phyloP scores from a whole-genome alignment of 495 filamentous ascomycete species.

The Penicillium lividum region DNA sequence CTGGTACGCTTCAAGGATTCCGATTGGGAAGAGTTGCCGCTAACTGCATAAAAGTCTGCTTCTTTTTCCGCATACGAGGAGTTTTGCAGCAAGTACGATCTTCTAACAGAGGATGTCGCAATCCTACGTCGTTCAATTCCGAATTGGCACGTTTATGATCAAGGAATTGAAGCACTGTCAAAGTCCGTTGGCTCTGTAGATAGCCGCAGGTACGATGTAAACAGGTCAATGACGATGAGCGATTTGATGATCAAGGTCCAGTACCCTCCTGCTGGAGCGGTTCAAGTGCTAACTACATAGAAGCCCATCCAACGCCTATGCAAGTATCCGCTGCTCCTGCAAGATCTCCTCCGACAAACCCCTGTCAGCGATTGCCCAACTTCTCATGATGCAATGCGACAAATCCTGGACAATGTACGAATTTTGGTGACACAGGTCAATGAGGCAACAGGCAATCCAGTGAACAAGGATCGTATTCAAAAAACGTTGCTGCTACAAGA shows the following conservation, averaged over 20 bases:
- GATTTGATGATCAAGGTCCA: constrained; percentile 90
- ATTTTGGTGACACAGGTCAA: constrained; percentile 76
- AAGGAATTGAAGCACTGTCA: constrained; percentile 83
- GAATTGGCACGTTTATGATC: constrained; percentile 79
- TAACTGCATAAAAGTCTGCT: constrained; percentile 58
- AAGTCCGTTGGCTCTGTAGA: constrained; percentile 73
- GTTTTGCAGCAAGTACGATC: constrained; percentile 83
- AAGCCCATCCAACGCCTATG: constrained; percentile 93
- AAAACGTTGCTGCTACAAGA: constrained; percentile 56
- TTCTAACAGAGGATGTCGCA: constrained; percentile 75
- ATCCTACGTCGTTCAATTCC: constrained; percentile 66
- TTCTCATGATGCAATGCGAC: constrained; percentile 75
- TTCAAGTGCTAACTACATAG: constrained; percentile 15
- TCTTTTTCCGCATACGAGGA: constrained; percentile 85
- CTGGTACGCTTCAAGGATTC: constrained; percentile 52
- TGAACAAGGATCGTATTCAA: constrained; percentile 45
- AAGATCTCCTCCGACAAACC: constrained; percentile 77
- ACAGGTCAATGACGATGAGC: constrained; percentile 74
- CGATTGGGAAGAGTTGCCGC: neutral
- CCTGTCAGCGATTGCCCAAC: constrained; percentile 80
- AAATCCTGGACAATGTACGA: constrained; percentile 68
- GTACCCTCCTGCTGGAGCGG: neutral
- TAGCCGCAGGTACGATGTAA: constrained; percentile 59
- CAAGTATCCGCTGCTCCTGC: constrained; percentile 87
- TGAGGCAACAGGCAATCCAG: constrained; percentile 57